Conservation (phyloP, 2,329 filamentous ascomycete genomes). For the Aspergillus arachidicola region DNA sequence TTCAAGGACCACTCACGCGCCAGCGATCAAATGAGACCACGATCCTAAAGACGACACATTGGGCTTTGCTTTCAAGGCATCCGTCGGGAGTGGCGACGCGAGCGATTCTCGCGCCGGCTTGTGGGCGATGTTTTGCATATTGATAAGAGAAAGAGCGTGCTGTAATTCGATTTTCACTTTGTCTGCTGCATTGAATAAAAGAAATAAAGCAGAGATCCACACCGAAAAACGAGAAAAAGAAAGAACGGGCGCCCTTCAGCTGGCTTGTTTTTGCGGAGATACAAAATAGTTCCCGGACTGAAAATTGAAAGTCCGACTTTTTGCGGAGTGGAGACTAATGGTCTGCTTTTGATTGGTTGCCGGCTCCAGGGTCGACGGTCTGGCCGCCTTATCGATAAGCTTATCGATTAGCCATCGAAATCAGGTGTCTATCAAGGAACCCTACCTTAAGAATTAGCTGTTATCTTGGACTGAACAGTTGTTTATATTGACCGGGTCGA, state of each 20-base stretch:
- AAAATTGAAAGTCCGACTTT: slow-evolving; percentile 2
- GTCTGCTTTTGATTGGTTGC: neutral
- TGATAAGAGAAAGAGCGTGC: neutral
- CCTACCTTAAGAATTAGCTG: neutral
- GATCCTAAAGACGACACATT: slow-evolving; percentile 17
- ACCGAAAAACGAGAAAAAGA: neutral
- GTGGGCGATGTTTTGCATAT: slow-evolving; percentile 14
- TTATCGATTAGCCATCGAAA: neutral
- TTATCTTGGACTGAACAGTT: too few relatives aligned
- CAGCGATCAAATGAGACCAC: slow-evolving; percentile 36
- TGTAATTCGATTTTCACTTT: neutral
- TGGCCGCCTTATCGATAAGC: neutral
- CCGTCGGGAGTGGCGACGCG: slow-evolving; percentile 13
- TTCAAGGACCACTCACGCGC: slow-evolving; percentile 33
- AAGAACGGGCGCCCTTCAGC: neutral
- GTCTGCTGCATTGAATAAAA: neutral
- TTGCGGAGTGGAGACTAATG: neutral
- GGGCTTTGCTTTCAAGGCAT: neutral
- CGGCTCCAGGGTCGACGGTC: neutral
- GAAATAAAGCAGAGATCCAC: neutral
- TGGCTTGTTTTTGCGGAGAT: neutral
- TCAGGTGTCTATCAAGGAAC: neutral
- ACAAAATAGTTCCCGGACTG: neutral
- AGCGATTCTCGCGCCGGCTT: slow-evolving; percentile 12
- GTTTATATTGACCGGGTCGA: too few relatives aligned